phyloP scores from a whole-genome alignment of 2,329 filamentous ascomycete genomes.

The Talaromyces albobiverticillius region DNA sequence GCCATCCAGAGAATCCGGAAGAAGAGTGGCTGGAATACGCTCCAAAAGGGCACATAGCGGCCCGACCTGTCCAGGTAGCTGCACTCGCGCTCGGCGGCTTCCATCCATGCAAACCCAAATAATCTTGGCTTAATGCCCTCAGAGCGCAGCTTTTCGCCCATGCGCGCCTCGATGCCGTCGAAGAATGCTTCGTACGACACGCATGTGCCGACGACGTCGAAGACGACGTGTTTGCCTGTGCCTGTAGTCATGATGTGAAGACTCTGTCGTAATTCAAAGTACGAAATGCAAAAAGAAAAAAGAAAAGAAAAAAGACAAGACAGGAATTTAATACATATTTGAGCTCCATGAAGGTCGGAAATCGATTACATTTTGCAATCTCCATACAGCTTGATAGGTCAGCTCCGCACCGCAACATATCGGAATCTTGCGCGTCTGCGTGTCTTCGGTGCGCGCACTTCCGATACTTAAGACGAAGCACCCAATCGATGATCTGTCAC shows the following conservation, averaged over 20 bases:
- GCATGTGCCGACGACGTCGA: conserved; percentile 52
- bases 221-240: conserved; percentile 45
- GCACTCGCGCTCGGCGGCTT: conserved; percentile 45
- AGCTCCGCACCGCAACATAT: too few species aligned
- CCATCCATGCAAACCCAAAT: conserved; percentile 48
- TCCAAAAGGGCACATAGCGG: conserved; percentile 39
- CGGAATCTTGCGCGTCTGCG: too few species aligned
- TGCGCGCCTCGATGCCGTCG: conserved; percentile 31
- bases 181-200: conserved; percentile 44
- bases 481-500: too few species aligned
- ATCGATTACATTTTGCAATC: too few species aligned
- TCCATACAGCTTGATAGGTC: too few species aligned
- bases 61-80: conserved; percentile 44
- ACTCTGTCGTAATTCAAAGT: background rate
- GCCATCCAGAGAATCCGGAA: conserved; percentile 43
- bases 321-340: too few species aligned
- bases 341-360: too few species aligned
- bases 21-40: conserved; percentile 42
- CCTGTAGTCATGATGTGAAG: background rate
- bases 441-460: too few species aligned
- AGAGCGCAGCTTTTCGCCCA: conserved; percentile 34
- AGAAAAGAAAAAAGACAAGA: too few species aligned
- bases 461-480: too few species aligned
- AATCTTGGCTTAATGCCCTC: conserved; percentile 34
- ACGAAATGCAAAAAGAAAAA: background rate